phyloP scores from a whole-genome alignment of 306 rosid genomes.

The Prunus armeniaca region DNA sequence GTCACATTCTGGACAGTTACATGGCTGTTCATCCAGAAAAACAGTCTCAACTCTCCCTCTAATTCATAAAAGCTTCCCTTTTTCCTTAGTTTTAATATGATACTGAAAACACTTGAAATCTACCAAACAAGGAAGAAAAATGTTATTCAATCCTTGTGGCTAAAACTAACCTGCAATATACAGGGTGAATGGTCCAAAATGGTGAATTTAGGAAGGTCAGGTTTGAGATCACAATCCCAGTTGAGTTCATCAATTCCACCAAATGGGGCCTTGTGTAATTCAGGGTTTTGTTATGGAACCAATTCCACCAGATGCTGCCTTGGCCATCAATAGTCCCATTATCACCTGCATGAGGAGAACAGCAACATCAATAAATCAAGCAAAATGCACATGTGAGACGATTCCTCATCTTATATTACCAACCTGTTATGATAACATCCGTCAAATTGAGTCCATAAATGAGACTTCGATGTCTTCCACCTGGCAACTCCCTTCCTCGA shows the following conservation, averaged over 20 bases:
- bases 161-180: constrained; percentile 77
- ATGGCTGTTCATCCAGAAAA: constrained; percentile 64
- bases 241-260: constrained; percentile 73
- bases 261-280: constrained; percentile 79
- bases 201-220: constrained; percentile 73
- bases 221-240: constrained; percentile 65
- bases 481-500: constrained; percentile 83
- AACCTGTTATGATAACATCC: constrained; percentile 81
- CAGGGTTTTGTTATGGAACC: constrained; percentile 54
- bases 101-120: constrained; percentile 30
- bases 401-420: constrained; percentile 16
- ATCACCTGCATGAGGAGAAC: constrained; percentile 48
- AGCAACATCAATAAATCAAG: constrained; percentile 29
- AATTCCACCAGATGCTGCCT: constrained; percentile 78
- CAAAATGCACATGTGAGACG: constrained; percentile 2
- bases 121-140: constrained; percentile 23
- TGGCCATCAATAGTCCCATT: constrained; percentile 73
- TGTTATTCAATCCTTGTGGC: constrained; percentile 9
- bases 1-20: constrained; percentile 59
- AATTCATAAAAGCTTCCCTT: constrained; percentile 40
- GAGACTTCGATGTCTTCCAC: constrained; percentile 76
- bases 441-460: constrained; percentile 69
- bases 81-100: constrained; percentile 36
- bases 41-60: constrained; percentile 48
- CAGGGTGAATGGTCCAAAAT: constrained; percentile 82